A percentile compares a stretch with the other conserved stretches of the same genome.
Conservation (phyloP, 2,329 filamentous ascomycete genomes). For the Graphiopsis chlorocephala region DNA sequence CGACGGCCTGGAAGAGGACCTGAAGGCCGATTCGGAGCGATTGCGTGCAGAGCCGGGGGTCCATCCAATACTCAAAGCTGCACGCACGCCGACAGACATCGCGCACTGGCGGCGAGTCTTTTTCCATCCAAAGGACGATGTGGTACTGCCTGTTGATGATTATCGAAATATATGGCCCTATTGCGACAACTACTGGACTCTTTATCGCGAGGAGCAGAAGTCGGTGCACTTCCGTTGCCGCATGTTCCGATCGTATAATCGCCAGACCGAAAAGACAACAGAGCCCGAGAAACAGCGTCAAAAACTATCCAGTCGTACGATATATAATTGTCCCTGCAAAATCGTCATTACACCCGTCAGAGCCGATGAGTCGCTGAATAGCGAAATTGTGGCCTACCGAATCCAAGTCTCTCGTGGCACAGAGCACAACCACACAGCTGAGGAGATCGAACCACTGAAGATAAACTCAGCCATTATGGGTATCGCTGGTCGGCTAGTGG, state of each 20-base stretch:
- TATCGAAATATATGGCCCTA: background rate
- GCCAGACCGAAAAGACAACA: background rate
- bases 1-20: background rate
- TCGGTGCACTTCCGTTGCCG: background rate
- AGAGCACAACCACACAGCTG: background rate
- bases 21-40: background rate
- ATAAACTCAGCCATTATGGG: background rate
- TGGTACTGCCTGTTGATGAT: background rate
- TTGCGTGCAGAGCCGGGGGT: background rate
- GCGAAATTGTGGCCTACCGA: background rate
- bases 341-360: background rate
- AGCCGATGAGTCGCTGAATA: background rate
- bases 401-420: background rate
- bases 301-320: background rate
- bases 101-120: background rate
- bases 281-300: background rate
- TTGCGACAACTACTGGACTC: background rate
- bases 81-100: background rate
- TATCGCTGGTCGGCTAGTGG: background rate
- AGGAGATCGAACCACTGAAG: background rate
- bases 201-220: background rate
- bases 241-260: background rate
- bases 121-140: background rate
- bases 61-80: background rate
- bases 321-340: background rate